These are phyloP conservation scores for Phytophthora sp. DNA, from an alignment of 352 stramenopile genomes.

Conservation along the genomic window DNA sequence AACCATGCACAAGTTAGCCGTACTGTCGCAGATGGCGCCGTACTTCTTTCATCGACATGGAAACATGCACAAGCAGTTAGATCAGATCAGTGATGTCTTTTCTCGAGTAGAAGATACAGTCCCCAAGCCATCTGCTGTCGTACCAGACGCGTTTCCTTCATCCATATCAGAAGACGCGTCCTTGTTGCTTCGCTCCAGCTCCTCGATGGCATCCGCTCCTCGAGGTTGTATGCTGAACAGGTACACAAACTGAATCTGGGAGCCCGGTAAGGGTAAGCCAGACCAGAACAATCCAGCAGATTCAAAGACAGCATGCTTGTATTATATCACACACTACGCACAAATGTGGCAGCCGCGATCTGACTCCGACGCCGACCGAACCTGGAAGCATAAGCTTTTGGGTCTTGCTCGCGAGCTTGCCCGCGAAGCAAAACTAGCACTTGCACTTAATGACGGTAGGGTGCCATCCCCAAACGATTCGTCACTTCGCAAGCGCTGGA, in stretches of 20 bases:
- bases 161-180: background rate
- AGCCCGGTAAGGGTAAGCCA: background rate
- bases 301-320: background rate
- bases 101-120: background rate
- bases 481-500: no score
- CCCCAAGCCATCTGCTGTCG: background rate
- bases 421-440: no score
- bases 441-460: no score
- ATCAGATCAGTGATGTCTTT: background rate
- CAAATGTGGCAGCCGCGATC: no score
- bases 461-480: no score
- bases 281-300: constrained; percentile 4
- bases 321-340: background rate
- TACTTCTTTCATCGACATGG: background rate
- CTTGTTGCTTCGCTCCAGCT: background rate
- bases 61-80: background rate
- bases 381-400: no score
- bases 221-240: no score
- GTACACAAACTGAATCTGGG: no score
- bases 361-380: no score
- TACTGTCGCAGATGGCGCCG: background rate
- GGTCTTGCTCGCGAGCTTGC: no score
- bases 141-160: background rate
- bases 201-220: background rate
- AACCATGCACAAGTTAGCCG: background rate